Base-by-base conservation (phyloP, 1,284 basidiomycete genomes). In the Leccinum pachyderme region DNA sequence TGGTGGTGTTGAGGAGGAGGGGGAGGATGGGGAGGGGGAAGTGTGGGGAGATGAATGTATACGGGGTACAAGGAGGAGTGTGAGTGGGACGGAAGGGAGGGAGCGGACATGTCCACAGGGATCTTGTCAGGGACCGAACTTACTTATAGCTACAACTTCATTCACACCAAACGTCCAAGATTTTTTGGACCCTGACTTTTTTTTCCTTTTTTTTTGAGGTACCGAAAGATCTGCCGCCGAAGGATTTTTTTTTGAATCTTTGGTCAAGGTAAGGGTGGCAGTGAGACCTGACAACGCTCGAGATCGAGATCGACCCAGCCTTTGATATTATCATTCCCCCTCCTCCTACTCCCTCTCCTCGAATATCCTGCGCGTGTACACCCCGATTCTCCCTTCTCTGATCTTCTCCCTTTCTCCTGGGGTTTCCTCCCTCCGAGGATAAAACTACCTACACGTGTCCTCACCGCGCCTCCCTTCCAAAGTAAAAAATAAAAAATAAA, bases 71-170 rank as follows among this genome's bases (percentile, higher is more conserved):
- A 53, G 43, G 60, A 52, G 50, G 59, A 55, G 47, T 56, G 49
- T n/a, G 63, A 56, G 63, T 57, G 66, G 58, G 71, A 69, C 45
- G 62, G 57, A 66, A 64, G 57, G 65, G 66, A 59, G 65, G 53
- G 61, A 47, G 67, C 63, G 49, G 54, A 54, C 64, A 68, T 66
- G 18, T 28, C 45, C 58, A 64, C 60, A 63, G 64, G 51, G 24
- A 27, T 46, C 46, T 33, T 52, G 59, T 46, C 54, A 64, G 70
- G 68, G 68, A 70, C 69, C 63, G 28, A 28, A 15, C 13, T 55
- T 52, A 63, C 58, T 63, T 69, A 66, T 66, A 69, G 37, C 33
- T 39, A 39, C 3, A 22, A 39, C 9, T 39, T 39, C 37, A 39
- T 39, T 39, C 37, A 39, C 37, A 39, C 37, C 18, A 39, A 39